Evolutionary conservation across 768 basidiomycete genomes (phyloP), one percentile per base, ranked within the genome.

Genomic region (Lyophyllum shimeji): DNA sequence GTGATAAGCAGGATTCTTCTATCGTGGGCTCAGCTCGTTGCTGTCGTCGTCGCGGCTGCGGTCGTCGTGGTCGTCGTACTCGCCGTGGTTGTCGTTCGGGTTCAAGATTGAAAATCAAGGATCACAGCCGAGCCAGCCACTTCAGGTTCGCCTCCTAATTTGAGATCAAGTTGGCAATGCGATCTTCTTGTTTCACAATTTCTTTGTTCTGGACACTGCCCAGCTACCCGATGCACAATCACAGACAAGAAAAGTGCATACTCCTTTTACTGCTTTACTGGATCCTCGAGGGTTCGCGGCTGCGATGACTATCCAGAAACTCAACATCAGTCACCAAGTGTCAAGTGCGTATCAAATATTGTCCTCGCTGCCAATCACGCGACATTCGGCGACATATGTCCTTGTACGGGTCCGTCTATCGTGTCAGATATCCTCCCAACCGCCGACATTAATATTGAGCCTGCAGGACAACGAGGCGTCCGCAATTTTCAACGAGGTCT

Each of bases 121-220:
- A 50, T 50, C 52, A 54, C 43, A 50, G 37, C 55, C 39, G 49
- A 60, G 34, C 55, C 55, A 60, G 52, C 55, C 56, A 44, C 56
- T 54, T 60, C 59, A 53, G 58, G 59, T 42, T 42, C 46, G 37
- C 23, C 53, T 54, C 53, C 53, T 54, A 45, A 54, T 21, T 46
- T 12, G 43, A 29, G 29, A 29, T 29, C 29, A 29, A 29, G 9
- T 29, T 3, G 46, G n/a, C 34, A 18, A 23, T 3, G 7, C 20
- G 7, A 6, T 18, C 33, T 37, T 13, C 15, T 52, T 52, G 52
- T 53, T 53, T 53, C 52, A 53, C 27, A 31, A 17, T 27, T 29
- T 25, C 24, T 44, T 43, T 52, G 50, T 33, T 53, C 29, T 31
- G 18, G 31, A 27, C 46, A 27, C 27, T 8, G 24, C 46, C 15